These are phyloP conservation scores for Xylariaceae sp. DNA, from an alignment of 2,329 filamentous ascomycete genomes.

Conservation along the genomic window DNA sequence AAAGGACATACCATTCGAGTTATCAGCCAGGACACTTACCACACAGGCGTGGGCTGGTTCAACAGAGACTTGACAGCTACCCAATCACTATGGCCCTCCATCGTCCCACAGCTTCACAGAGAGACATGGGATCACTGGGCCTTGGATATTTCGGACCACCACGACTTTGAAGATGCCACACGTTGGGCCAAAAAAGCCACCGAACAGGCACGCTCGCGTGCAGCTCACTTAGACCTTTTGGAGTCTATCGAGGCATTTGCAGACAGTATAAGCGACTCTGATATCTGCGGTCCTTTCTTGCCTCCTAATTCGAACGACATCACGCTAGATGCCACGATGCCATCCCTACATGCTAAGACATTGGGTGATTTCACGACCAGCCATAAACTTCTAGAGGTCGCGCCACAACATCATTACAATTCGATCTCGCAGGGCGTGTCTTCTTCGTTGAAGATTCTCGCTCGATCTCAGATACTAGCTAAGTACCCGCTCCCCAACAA, in stretches of 20 bases:
- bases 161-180: constrained; percentile 39
- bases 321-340: constrained; percentile 59
- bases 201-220: not conserved
- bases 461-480: constrained; percentile 25
- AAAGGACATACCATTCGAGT: constrained; percentile 68
- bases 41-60: constrained; percentile 71
- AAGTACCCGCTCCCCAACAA: not conserved
- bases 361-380: constrained; percentile 51
- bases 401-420: constrained; percentile 34
- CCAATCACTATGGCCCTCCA: constrained; percentile 37
- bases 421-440: constrained; percentile 33
- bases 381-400: constrained; percentile 45
- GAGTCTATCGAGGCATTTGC: constrained; percentile 50
- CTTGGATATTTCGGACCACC: constrained; percentile 59
- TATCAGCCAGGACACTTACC: constrained; percentile 75
- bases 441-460: constrained; percentile 33
- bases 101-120: constrained; percentile 59
- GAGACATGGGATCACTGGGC: constrained; percentile 66
- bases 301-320: constrained; percentile 42
- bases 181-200: constrained; percentile 32
- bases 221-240: constrained; percentile 38
- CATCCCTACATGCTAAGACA: constrained; percentile 46
- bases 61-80: constrained; percentile 54
- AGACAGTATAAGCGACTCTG: constrained; percentile 61
- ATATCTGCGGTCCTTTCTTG: constrained; percentile 52